These are phyloP conservation scores for Macrolepiota fuliginosa DNA, from an alignment of 768 basidiomycete genomes.

Conservation along the genomic window DNA sequence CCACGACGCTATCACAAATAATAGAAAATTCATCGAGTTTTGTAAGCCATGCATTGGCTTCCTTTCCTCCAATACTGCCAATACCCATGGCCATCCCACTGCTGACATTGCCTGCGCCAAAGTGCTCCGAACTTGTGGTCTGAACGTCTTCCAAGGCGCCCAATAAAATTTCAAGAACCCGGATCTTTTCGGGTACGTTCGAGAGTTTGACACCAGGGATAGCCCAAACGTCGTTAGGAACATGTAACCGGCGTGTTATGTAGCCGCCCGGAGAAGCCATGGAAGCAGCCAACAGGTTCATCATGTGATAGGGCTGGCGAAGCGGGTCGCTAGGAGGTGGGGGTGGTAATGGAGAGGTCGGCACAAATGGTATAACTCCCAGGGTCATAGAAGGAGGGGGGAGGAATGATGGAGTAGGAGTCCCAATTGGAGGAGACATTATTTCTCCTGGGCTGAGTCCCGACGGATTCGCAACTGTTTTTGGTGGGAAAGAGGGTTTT, in stretches of 20 bases:
- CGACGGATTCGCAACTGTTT: conserved; percentile 42
- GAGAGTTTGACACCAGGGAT: conserved; percentile 84
- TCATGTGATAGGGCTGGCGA: conserved; percentile 88
- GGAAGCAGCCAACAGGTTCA: conserved; percentile 74
- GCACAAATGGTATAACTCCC: conserved; percentile 52
- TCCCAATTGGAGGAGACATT: conserved; percentile 36
- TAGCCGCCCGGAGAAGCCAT: conserved; percentile 87
- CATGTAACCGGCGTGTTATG: conserved; percentile 80
- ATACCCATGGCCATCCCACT: conserved; percentile 73
- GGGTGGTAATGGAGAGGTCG: conserved; percentile 76
- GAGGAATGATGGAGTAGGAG: conserved; percentile 14
- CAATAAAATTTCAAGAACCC: conserved; percentile 77
- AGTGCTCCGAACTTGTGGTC: conserved; percentile 65
- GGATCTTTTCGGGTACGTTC: conserved; percentile 82
- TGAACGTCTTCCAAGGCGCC: conserved; percentile 80
- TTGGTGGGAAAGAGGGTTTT: conserved; percentile 59
- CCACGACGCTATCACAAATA: conserved; percentile 77
- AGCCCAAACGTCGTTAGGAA: conserved; percentile 89
- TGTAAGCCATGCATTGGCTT: conserved; percentile 74
- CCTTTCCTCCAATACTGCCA: conserved; percentile 71
- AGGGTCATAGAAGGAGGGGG: conserved; percentile 26
- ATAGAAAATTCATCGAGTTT: conserved; percentile 80
- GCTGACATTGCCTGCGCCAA: conserved; percentile 77
- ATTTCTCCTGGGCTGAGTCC: background rate
- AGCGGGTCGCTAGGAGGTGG: conserved; percentile 68